Percentiles rank a stretch among this genome's conserved stretches.
These are phyloP conservation scores for Aspergillus ellipticus DNA, from an alignment of 495 filamentous ascomycete genomes.

Conservation along the genomic window DNA sequence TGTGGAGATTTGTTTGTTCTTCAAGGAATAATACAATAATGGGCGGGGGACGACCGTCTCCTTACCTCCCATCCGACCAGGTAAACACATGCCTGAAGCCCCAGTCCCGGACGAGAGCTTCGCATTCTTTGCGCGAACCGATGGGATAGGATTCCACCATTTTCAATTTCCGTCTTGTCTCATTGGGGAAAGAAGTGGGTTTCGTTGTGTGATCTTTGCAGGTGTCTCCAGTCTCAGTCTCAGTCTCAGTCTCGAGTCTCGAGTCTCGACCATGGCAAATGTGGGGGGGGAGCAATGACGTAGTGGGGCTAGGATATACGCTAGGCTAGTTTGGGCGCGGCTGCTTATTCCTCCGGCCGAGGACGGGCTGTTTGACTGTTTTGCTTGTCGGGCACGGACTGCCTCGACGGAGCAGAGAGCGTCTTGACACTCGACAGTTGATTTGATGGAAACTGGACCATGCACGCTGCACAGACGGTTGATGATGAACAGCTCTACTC, in stretches of 20 bases:
- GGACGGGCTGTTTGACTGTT: background rate
- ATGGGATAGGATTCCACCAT: slow-evolving; percentile 33
- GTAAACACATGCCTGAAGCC: slow-evolving; percentile 75
- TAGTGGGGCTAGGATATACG: background rate
- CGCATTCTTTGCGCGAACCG: slow-evolving; percentile 49
- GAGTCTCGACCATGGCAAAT: too few relatives aligned
- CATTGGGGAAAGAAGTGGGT: background rate
- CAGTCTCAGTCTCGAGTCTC: too few relatives aligned
- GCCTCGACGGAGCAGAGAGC: too few relatives aligned
- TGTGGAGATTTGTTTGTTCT: background rate
- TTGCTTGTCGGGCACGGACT: too few relatives aligned
- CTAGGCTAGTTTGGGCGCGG: background rate
- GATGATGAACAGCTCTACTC: too few relatives aligned
- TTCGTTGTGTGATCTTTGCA: background rate
- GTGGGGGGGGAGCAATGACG: background rate
- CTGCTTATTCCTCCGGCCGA: background rate
- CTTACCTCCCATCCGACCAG: slow-evolving; percentile 74
- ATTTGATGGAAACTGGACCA: too few relatives aligned
- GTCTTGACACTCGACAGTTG: too few relatives aligned
- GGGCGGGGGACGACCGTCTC: slow-evolving; percentile 7
- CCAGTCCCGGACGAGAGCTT: slow-evolving; percentile 68
- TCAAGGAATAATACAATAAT: too few relatives aligned
- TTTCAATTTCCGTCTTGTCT: background rate
- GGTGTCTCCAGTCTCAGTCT: too few relatives aligned
- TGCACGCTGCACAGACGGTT: too few relatives aligned